Base-by-base conservation (phyloP, 1,284 basidiomycete genomes). In the Ceratobasidium sp. region DNA sequence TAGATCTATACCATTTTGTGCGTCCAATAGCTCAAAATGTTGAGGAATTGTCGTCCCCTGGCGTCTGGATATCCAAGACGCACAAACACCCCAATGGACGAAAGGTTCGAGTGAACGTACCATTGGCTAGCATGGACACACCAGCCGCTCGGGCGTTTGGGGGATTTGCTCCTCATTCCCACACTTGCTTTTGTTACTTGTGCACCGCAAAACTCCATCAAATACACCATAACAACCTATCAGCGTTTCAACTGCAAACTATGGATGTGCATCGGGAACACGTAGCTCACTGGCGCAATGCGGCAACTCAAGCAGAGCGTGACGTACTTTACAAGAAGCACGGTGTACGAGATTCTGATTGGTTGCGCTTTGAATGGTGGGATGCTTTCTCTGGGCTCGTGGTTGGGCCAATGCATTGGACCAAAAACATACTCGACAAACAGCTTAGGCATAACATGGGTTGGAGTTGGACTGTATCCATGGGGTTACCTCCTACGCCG, bases 121-220 rank as follows among this genome's bases (percentile, higher is more conserved):
- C 23, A 54, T 54, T 30, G 50, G 26, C 21, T 7, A 54, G 50
- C 26, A 54, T 54, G 50, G 50, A 54, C 26, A 54, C 5, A 38
- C 2, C 35, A 23, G 11, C 41, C 32, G 8, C 55, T 1, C 55
- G 55, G 32, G 23, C 13, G 8, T 28, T 30, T 58, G 55, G 55
- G 3, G 55, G 55, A 11, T 58, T 58, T 58, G 55, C 55, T 7
- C 21, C 55, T 9, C 55, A 58, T 11, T 7, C 30, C 35, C 55
- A 58, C 55, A 58, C 55, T 9, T 58, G 55, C n/a, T 58, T 58
- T 35, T 58, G 55, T n/a, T 30, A 41, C 30, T 18, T 41, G 23
- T 58, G 55, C 18, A 58, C 1, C n/a, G 55, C 55, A 6, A 41
- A 1, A 21, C 55, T 28, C 11, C 30, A 38, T 11, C 4, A 57